Evolutionary conservation across 192 early-diverging fungal species (phyloP).

Genomic region (Spinellus fusiger): DNA sequence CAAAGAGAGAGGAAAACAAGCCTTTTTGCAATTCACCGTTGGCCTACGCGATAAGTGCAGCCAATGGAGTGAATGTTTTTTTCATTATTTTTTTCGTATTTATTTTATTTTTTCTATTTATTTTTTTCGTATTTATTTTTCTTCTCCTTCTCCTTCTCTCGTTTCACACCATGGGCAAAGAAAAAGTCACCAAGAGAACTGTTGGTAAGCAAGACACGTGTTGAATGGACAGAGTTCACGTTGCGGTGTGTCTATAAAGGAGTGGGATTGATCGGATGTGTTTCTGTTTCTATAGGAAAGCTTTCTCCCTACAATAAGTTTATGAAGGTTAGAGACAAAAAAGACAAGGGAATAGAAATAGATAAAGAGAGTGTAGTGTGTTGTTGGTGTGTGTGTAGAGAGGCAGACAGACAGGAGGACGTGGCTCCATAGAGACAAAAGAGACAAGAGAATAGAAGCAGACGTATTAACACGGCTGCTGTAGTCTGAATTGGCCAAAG

Average conservation of each 20-base stretch:
- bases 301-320: slow-evolving; percentile 20
- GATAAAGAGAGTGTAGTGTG: neutral
- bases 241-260: too few species aligned
- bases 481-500: slow-evolving; percentile 24
- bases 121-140: slow-evolving; percentile 6
- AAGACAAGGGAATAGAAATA: neutral
- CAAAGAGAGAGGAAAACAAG: too few species aligned
- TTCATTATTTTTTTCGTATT: too few species aligned
- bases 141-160: slow-evolving; percentile 9
- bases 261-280: too few species aligned
- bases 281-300: too few species aligned
- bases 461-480: neutral
- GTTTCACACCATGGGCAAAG: slow-evolving; percentile 18
- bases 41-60: too few species aligned
- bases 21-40: too few species aligned
- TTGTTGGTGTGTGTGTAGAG: neutral
- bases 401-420: too few species aligned
- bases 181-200: slow-evolving; percentile 16
- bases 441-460: neutral
- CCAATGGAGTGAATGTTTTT: too few species aligned
- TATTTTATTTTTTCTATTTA: neutral
- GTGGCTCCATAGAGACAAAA: neutral
- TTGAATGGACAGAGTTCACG: too few species aligned
- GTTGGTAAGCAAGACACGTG: too few species aligned
- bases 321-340: slow-evolving; percentile 14